A percentile compares a stretch with the other conserved stretches of the same genome.
Conservation (phyloP, 352 stramenopile species). For the Phytophthora pistaciae region DNA sequence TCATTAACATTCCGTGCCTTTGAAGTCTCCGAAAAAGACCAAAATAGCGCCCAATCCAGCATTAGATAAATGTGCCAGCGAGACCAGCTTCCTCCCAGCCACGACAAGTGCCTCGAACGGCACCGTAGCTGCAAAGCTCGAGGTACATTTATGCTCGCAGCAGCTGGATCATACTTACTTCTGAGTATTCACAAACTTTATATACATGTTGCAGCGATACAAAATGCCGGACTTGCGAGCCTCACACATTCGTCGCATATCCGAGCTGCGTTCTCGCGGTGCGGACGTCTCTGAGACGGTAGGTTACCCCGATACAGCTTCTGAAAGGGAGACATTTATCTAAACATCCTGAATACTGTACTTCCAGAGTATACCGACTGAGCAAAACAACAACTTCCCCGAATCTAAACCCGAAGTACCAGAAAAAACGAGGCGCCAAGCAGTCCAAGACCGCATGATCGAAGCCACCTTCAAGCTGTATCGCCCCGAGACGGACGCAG, state of each 20-base stretch:
- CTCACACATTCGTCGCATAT: conserved; percentile 75
- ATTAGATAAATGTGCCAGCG: conserved; percentile 36
- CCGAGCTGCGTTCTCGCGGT: conserved; percentile 57
- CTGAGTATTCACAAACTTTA: not conserved
- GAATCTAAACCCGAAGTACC: conserved; percentile 9
- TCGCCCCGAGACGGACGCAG: conserved; percentile 68
- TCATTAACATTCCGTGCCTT: conserved; percentile 3
- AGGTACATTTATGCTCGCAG: conserved; percentile 21
- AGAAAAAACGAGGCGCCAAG: conserved; percentile 22
- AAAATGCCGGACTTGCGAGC: conserved; percentile 67
- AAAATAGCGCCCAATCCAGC: not conserved
- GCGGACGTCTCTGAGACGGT: conserved; percentile 44
- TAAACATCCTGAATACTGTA: not conserved
- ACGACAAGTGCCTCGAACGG: conserved; percentile 11
- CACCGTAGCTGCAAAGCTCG: conserved; percentile 33
- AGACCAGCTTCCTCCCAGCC: conserved; percentile 14
- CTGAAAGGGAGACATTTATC: not conserved
- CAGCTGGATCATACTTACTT: not conserved
- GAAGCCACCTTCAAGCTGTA: conserved; percentile 69
- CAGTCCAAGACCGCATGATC: conserved; percentile 39
- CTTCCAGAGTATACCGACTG: conserved; percentile 1
- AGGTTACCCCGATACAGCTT: not conserved
- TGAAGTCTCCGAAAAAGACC: conserved; percentile 62
- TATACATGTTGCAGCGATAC: conserved; percentile 44
- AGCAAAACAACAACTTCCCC: conserved; percentile 25